Evolutionary conservation across 768 basidiomycete genomes (phyloP).

Genomic region (Inosperma sp.): DNA sequence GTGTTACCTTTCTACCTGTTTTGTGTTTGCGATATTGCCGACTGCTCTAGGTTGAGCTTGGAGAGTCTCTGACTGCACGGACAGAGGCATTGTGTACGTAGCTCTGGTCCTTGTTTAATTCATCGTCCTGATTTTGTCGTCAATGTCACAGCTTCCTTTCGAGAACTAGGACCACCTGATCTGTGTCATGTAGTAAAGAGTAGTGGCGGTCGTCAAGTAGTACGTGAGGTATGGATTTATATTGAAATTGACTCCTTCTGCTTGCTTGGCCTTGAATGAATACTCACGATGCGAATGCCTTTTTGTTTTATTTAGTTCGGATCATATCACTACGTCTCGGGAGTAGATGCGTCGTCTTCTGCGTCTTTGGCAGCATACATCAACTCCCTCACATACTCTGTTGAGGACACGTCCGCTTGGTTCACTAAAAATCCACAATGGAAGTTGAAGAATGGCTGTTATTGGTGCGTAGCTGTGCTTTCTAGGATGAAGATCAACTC

Average conservation of each 20-base stretch:
- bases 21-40: constrained; percentile 9
- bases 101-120: constrained; percentile 10
- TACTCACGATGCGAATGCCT: not conserved
- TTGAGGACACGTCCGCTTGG: constrained; percentile 91
- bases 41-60: constrained; percentile 67
- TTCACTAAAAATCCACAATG: constrained; percentile 79
- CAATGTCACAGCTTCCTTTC: constrained; percentile 70
- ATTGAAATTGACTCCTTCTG: no score
- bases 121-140: constrained; percentile 18
- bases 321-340: constrained; percentile 96
- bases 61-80: constrained; percentile 82
- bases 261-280: no score
- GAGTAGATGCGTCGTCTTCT: constrained; percentile 97
- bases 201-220: constrained; percentile 72
- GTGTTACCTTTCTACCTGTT: not conserved
- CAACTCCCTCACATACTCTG: constrained; percentile 94
- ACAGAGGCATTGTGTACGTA: constrained; percentile 87
- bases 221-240: constrained; percentile 91
- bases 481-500: no score
- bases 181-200: constrained; percentile 94
- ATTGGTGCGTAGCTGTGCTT: constrained; percentile 56
- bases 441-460: constrained; percentile 92
- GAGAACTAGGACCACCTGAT: constrained; percentile 97
- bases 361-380: constrained; percentile 97
- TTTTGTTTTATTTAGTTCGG: constrained; percentile 42